These are phyloP conservation scores for Fusarium robinianum DNA, from an alignment of 2,329 filamentous ascomycete genomes.

Conservation along the genomic window DNA sequence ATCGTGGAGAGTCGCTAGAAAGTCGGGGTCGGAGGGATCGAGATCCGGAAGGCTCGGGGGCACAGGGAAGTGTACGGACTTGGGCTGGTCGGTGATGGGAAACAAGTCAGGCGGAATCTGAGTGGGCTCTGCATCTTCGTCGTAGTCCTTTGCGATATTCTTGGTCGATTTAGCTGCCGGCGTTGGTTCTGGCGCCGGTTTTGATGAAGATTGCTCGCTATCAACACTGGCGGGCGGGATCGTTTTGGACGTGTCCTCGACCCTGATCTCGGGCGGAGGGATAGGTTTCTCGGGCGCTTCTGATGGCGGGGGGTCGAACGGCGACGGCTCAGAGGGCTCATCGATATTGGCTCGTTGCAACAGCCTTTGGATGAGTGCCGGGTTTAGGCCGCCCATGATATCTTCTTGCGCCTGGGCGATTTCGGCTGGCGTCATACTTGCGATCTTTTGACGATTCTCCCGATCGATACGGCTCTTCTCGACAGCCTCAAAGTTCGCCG, in stretches of 20 bases:
- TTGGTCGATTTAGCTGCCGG: conserved; percentile 22
- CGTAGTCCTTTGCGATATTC: conserved; percentile 41
- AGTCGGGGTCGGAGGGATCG: conserved; percentile 80
- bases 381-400: conserved; percentile 76
- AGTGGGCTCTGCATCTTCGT: conserved; percentile 50
- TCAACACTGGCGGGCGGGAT: not conserved
- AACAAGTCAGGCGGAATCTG: conserved; percentile 50
- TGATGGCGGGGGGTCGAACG: conserved; percentile 47
- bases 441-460: conserved; percentile 77
- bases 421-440: conserved; percentile 78
- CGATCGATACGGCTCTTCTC: conserved; percentile 77
- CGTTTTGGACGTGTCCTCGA: conserved; percentile 41
- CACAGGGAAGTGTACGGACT: conserved; percentile 66
- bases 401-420: conserved; percentile 82
- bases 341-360: conserved; percentile 78
- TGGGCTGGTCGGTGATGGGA: conserved; percentile 46
- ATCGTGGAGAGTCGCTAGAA: conserved; percentile 80
- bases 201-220: conserved; percentile 6
- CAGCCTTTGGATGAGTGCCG: conserved; percentile 75
- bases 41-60: conserved; percentile 66
- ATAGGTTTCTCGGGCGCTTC: conserved; percentile 15
- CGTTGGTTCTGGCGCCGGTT: not conserved
- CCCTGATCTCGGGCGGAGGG: conserved; percentile 40
- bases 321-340: conserved; percentile 52
- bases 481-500: conserved; percentile 46